phyloP scores from a whole-genome alignment of 140 eudicot species.

The Ambrosia hybrid region DNA sequence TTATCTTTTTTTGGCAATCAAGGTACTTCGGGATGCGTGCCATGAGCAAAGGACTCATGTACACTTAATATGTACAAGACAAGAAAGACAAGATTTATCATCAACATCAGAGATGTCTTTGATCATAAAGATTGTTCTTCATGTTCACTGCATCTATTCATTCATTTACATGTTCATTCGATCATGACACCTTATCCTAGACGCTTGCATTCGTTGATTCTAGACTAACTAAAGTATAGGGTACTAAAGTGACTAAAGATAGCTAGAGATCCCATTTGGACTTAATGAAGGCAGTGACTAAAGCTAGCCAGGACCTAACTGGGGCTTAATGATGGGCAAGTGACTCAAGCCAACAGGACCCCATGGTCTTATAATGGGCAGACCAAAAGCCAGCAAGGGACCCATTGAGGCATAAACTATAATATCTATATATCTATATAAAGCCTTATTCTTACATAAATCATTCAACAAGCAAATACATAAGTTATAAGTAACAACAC shows the following conservation, averaged over 20 bases:
- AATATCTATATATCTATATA: no score
- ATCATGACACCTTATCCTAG: neutral
- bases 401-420: no score
- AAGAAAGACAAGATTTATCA: no score
- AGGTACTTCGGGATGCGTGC: neutral
- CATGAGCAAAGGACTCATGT: conserved; percentile 12
- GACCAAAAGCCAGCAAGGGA: no score
- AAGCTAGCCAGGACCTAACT: no score
- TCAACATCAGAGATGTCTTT: neutral
- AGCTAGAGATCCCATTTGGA: neutral
- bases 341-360: no score
- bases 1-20: no score
- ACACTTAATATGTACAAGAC: no score
- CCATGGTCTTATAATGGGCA: no score
- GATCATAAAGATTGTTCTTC: neutral
- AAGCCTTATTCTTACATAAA: no score
- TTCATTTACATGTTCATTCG: neutral
- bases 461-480: neutral
- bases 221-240: neutral
- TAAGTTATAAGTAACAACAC: neutral
- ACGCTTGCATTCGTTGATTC: neutral
- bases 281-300: neutral
- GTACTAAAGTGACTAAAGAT: neutral
- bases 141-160: neutral
- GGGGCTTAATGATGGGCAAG: no score